Evolutionary conservation across 2,329 filamentous ascomycete species (phyloP), one percentile per base, ranked within the genome.

Genomic region (Fusarium euwallaceae): DNA sequence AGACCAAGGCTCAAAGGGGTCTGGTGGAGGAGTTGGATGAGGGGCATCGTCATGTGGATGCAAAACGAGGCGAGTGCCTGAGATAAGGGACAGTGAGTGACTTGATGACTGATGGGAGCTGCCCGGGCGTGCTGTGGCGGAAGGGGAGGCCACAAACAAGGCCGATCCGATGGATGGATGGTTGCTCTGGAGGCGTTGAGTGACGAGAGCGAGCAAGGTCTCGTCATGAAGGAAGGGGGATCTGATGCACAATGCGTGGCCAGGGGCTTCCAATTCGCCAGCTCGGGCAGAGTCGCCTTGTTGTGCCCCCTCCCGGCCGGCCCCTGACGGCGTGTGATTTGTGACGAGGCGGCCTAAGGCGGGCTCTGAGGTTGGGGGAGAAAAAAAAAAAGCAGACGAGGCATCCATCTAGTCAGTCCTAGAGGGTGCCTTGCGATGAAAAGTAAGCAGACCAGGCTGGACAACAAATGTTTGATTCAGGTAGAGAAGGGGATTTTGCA

Each of bases 261-360:
- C 34, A 62, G 69, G 70, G 56, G 69, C 56, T 61, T 27, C 60
- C n/a, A 48, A 71, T 63, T 58, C 69, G 55, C 61, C 60, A 64
- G 59, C 59, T 73, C 58, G 63, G 69, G 60, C 43, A 64, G 60
- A 73, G 61, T 72, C 69, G 65, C 59, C 41, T 56, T 63, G 53
- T 60, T 34, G 63, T 64, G 64, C 53, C 69, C 61, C 66, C 63
- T 63, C 72, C 63, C 34, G 61, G 59, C 39, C 60, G 61, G 59
- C 32, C 56, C 60, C 66, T 67, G 55, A 63, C 43, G 43, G 48
- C 60, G 60, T 56, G 59, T 73, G 72, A 64, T 61, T 72, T 67
- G 53, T 73, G 56, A 75, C 51, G 53, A 64, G 45, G 67, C 12
- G 61, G 37, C 62, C 45, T 16, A 37, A 63, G 61, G 48, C 48